phyloP scores from a whole-genome alignment of 176 grass and related monocot species.

The Carex myosuroides region DNA sequence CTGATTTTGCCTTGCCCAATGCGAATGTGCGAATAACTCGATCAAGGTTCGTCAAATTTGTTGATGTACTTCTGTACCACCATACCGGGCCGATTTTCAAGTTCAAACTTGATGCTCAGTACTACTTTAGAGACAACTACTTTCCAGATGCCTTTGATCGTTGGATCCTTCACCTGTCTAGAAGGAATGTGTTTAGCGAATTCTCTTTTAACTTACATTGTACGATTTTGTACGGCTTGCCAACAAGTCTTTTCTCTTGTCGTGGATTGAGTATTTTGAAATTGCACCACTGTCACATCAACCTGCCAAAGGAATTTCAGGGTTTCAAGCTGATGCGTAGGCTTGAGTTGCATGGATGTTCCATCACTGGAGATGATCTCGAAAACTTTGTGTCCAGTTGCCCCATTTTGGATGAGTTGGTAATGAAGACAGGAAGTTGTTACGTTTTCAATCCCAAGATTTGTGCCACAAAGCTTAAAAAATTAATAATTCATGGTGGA shows the following conservation, averaged over 20 bases:
- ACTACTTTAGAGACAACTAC: neutral
- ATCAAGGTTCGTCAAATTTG: neutral
- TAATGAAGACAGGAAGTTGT: neutral
- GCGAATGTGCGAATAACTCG: neutral
- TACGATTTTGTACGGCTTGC: neutral
- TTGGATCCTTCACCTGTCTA: conserved; percentile 11
- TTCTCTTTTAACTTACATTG: neutral
- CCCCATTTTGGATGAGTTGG: neutral
- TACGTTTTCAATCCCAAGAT: neutral
- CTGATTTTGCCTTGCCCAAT: neutral
- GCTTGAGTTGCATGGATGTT: conserved; percentile 1
- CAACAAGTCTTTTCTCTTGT: conserved; percentile 1
- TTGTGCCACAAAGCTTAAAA: neutral
- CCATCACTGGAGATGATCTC: neutral
- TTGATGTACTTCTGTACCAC: neutral
- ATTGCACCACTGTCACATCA: neutral
- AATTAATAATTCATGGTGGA: neutral
- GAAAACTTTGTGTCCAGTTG: conserved; percentile 9
- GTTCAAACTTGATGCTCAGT: neutral
- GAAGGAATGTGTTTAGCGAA: neutral
- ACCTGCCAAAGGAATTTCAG: neutral
- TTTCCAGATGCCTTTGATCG: neutral
- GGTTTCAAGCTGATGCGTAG: neutral
- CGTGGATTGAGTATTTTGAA: neutral
- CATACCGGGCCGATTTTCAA: neutral